Conservation (phyloP, 345 rosid genomes). For the Linum usitatissimum region DNA sequence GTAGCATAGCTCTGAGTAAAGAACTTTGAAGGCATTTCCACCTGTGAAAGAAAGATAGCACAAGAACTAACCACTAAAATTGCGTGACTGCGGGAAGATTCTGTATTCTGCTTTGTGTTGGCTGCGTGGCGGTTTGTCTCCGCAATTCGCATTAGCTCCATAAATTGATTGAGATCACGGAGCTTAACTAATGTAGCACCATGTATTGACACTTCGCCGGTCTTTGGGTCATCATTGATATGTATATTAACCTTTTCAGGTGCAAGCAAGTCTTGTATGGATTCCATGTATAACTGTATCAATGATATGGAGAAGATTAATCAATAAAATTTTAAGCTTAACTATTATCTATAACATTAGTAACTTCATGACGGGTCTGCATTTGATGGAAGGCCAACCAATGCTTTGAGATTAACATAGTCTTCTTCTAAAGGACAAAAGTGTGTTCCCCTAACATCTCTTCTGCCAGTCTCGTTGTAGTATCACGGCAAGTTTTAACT, state of each 20-base stretch:
- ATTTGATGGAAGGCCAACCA: no score
- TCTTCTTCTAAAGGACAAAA: no score
- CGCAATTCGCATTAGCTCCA: slow-evolving; percentile 67
- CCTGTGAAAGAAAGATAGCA: not conserved
- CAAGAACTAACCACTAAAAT: slow-evolving; percentile 56
- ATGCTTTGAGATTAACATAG: no score
- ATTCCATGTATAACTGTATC: slow-evolving; percentile 79
- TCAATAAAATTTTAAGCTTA: slow-evolving; percentile 3
- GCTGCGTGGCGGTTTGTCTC: slow-evolving; percentile 85
- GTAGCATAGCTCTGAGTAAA: not conserved
- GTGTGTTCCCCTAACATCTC: not conserved
- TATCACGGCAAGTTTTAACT: not conserved
- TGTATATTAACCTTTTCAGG: slow-evolving; percentile 66
- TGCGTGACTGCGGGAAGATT: slow-evolving; percentile 97
- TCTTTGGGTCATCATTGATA: slow-evolving; percentile 66
- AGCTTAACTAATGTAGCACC: slow-evolving; percentile 53
- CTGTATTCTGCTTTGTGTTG: slow-evolving; percentile 81
- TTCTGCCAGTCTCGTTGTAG: not conserved
- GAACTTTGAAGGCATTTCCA: not conserved
- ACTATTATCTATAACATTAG: not conserved
- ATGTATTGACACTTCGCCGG: slow-evolving; percentile 74
- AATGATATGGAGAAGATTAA: slow-evolving; percentile 10
- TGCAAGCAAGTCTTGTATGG: slow-evolving; percentile 84
- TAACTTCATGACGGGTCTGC: not conserved
- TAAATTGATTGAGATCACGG: slow-evolving; percentile 56